Evolutionary conservation across 179 eudicot species (phyloP).

Genomic region (Silene coronaria): DNA sequence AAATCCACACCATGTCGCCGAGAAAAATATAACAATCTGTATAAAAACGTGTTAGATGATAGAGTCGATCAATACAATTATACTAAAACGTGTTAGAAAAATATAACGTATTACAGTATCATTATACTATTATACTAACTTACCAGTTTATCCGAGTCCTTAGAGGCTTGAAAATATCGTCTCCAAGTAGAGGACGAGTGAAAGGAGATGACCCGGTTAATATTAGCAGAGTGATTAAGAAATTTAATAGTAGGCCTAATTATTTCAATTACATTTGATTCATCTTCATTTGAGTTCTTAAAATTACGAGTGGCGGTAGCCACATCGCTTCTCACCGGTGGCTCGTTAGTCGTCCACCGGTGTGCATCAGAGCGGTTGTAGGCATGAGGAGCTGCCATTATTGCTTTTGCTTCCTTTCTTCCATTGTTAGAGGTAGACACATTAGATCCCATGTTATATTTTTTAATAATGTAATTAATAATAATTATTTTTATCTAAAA

Average conservation of each 20-base stretch:
- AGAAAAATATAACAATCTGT: slow-evolving; percentile 30
- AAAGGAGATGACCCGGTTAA: slow-evolving; percentile 9
- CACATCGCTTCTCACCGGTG: neutral
- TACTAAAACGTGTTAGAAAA: slow-evolving; percentile 14
- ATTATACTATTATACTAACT: neutral
- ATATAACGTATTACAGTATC: slow-evolving; percentile 13
- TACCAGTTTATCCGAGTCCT: slow-evolving; percentile 29
- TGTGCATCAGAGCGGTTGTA: neutral
- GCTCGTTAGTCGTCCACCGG: neutral
- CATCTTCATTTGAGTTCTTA: neutral
- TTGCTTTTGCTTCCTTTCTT: neutral
- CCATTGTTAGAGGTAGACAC: neutral
- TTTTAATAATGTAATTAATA: too few relatives aligned
- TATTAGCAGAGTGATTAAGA: neutral
- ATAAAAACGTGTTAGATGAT: neutral
- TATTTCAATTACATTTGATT: slow-evolving; percentile 10
- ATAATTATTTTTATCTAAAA: too few relatives aligned
- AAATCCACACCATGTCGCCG: slow-evolving; percentile 54
- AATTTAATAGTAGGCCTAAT: neutral
- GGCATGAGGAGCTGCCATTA: neutral
- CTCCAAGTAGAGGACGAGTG: slow-evolving; percentile 22
- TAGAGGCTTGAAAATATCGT: slow-evolving; percentile 24
- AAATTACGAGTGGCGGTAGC: neutral
- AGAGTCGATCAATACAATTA: too few relatives aligned
- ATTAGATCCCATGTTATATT: neutral